A percentile compares a stretch with the other conserved stretches of the same genome.
Conservation (phyloP, 2,329 filamentous ascomycete species). For the Colletotrichum sp. region DNA sequence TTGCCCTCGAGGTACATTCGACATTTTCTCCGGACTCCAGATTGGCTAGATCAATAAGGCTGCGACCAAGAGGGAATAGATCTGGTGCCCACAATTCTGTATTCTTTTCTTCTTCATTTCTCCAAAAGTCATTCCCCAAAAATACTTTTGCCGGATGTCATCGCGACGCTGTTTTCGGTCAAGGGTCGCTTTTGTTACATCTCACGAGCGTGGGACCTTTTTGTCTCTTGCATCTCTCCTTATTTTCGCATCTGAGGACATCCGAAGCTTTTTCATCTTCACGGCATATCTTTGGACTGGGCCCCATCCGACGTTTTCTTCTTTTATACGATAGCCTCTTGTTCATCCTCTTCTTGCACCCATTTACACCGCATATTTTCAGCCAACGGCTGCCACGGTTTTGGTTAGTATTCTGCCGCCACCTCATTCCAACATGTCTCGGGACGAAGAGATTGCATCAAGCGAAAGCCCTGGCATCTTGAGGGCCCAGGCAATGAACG, state of each 20-base stretch:
- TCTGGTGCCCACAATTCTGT: neutral
- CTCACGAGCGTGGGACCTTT: neutral
- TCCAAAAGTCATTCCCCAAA: neutral
- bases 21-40: neutral
- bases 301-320: neutral
- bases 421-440: neutral
- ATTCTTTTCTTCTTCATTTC: neutral
- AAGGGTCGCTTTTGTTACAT: neutral
- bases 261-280: neutral
- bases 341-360: neutral
- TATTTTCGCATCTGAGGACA: neutral
- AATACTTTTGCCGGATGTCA: neutral
- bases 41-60: neutral
- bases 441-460: neutral
- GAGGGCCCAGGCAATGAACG: conserved; percentile 9
- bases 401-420: neutral
- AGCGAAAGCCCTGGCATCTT: neutral
- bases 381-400: neutral
- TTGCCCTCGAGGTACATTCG: neutral
- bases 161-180: neutral
- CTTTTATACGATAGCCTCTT: neutral
- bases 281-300: neutral
- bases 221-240: neutral
- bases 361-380: neutral
- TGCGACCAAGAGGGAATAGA: neutral